Evolutionary conservation across 345 rosid species (phyloP).

Genomic region (Bretschneidera sinensis): DNA sequence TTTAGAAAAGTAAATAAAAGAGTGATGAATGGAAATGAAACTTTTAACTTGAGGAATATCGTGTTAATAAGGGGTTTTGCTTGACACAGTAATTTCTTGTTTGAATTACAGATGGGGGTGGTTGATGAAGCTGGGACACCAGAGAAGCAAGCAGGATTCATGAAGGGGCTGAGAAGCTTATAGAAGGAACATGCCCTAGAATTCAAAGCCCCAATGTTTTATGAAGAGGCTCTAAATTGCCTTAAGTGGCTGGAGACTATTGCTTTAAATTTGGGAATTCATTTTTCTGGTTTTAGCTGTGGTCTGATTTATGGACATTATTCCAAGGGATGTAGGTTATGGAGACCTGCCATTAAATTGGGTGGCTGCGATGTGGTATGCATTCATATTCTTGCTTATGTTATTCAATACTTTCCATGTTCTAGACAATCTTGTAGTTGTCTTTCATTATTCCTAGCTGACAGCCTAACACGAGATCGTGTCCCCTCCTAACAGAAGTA

Average conservation of each 20-base stretch:
- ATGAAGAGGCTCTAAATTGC: constrained; percentile 63
- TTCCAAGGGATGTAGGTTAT: constrained; percentile 48
- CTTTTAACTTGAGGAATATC: not conserved
- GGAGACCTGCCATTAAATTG: constrained; percentile 69
- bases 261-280: constrained; percentile 14
- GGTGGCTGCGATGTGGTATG: constrained; percentile 94
- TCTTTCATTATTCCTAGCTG: not conserved
- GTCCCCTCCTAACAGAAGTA: no score
- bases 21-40: not conserved
- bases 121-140: constrained; percentile 58
- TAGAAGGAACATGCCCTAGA: constrained; percentile 51
- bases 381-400: constrained; percentile 12
- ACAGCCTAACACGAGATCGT: no score
- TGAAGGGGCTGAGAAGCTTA: constrained; percentile 67
- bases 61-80: not conserved
- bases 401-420: constrained; percentile 15
- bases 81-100: constrained; percentile 7
- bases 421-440: constrained; percentile 9
- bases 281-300: constrained; percentile 9
- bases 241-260: constrained; percentile 40
- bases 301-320: constrained; percentile 18
- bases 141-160: constrained; percentile 58
- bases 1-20: no score
- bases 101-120: constrained; percentile 45
- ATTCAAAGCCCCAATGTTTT: constrained; percentile 74